Percentiles rank a stretch among this genome's conserved stretches.
These are phyloP conservation scores for Haberlea rhodopensis DNA, from an alignment of 257 asterid species.

Conservation along the genomic window DNA sequence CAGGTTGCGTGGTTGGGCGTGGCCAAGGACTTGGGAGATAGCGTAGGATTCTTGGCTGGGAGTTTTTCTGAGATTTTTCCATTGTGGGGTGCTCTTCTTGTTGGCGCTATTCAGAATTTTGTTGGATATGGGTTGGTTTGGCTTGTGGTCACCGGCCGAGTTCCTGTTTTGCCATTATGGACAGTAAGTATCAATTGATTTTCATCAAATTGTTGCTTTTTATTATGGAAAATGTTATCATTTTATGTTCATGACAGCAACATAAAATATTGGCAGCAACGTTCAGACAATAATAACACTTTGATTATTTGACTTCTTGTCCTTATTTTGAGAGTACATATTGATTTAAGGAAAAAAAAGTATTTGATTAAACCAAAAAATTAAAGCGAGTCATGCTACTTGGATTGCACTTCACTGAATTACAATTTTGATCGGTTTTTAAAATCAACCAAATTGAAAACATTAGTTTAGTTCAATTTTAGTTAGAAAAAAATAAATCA, in stretches of 20 bases:
- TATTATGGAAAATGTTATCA: constrained; percentile 1
- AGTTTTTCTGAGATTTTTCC: constrained; percentile 50
- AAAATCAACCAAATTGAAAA: no score
- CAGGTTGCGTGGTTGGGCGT: constrained; percentile 48
- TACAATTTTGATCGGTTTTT: no score
- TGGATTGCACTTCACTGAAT: no score
- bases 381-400: no score
- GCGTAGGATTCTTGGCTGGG: constrained; percentile 58
- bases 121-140: constrained; percentile 58
- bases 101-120: constrained; percentile 50
- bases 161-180: constrained; percentile 46
- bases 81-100: constrained; percentile 50
- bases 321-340: background rate
- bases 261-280: no score
- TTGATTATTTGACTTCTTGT: background rate
- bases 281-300: background rate
- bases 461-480: no score
- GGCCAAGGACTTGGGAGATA: constrained; percentile 54
- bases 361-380: background rate
- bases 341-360: no score
- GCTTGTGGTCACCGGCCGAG: constrained; percentile 49
- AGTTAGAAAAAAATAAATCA: no score
- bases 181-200: constrained; percentile 31
- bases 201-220: background rate
- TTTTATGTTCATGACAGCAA: no score